phyloP scores from a whole-genome alignment of 1,139 yeast species.

The Yamadazyma diospyri region DNA sequence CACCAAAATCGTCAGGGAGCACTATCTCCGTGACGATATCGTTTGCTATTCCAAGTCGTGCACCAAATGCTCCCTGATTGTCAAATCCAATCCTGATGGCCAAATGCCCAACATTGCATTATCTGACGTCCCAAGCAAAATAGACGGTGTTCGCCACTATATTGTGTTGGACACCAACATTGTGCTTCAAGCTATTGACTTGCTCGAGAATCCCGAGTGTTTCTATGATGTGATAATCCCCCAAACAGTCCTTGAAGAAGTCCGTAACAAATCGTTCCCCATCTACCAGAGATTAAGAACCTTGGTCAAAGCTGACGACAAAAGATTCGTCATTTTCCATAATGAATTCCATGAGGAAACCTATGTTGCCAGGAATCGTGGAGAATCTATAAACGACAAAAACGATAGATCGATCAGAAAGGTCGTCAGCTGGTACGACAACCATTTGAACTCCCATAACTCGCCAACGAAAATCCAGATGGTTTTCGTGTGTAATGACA shows the following conservation, averaged over 20 bases:
- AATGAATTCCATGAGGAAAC: constrained; percentile 84
- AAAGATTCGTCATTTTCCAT: constrained; percentile 87
- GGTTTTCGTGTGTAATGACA: constrained; percentile 76
- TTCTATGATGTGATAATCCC: constrained; percentile 90
- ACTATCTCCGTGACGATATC: constrained; percentile 85
- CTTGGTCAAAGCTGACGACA: constrained; percentile 71
- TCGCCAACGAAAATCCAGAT: constrained; percentile 41
- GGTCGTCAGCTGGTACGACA: constrained; percentile 66
- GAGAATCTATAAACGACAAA: constrained; percentile 82
- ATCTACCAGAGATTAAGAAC: constrained; percentile 81
- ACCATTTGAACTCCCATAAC: constrained; percentile 50
- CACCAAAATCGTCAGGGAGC: constrained; percentile 88
- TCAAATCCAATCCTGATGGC: constrained; percentile 55
- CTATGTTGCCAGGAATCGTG: constrained; percentile 55
- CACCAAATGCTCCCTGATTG: constrained; percentile 52
- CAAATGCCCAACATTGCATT: constrained; percentile 48
- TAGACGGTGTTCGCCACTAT: constrained; percentile 52
- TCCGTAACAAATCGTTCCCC: constrained; percentile 82
- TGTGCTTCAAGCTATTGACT: constrained; percentile 82
- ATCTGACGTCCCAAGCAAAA: constrained; percentile 46
- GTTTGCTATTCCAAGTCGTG: constrained; percentile 85
- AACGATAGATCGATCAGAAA: constrained; percentile 88
- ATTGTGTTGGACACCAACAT: constrained; percentile 86
- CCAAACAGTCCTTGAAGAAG: constrained; percentile 93
- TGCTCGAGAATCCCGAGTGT: constrained; percentile 72